Conservation (phyloP, 176 grass and related monocot species). For the Carex pumila region DNA sequence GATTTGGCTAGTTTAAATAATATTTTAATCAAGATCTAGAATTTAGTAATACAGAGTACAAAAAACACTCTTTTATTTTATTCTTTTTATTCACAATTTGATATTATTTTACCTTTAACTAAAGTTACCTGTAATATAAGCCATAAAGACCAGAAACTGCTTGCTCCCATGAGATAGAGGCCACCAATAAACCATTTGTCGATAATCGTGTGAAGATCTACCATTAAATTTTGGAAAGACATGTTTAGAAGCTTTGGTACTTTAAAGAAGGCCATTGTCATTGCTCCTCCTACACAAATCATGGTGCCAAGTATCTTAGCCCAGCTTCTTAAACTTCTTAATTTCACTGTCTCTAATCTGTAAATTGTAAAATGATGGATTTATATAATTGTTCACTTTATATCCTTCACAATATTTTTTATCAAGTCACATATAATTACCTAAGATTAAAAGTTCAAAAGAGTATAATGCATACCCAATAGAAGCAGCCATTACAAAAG, state of each 20-base stretch:
- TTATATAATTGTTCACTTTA: background rate
- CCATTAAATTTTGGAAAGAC: background rate
- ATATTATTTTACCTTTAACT: background rate
- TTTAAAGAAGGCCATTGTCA: conserved; percentile 55
- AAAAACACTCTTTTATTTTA: background rate
- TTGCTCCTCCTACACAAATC: conserved; percentile 49
- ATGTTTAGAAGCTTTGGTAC: conserved; percentile 36
- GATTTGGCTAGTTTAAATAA: background rate
- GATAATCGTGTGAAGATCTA: background rate
- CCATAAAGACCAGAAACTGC: conserved; percentile 64
- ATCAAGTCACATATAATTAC: background rate
- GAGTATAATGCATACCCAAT: conserved; percentile 35
- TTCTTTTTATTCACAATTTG: background rate
- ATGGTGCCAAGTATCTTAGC: conserved; percentile 57
- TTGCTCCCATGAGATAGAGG: conserved; percentile 39
- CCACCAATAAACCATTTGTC: conserved; percentile 32
- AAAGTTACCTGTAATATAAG: conserved; percentile 50
- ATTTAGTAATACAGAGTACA: background rate
- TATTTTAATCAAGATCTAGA: background rate
- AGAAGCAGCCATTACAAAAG: conserved; percentile 56
- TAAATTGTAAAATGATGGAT: background rate
- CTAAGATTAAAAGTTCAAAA: background rate
- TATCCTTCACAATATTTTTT: background rate
- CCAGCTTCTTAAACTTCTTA: conserved; percentile 35
- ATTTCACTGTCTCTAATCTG: conserved; percentile 41